Percentiles rank a stretch among this genome's conserved stretches.
These are phyloP conservation scores for Mucor circinelloides DNA, from an alignment of 371 early-diverging fungal genomes.

Conservation along the genomic window DNA sequence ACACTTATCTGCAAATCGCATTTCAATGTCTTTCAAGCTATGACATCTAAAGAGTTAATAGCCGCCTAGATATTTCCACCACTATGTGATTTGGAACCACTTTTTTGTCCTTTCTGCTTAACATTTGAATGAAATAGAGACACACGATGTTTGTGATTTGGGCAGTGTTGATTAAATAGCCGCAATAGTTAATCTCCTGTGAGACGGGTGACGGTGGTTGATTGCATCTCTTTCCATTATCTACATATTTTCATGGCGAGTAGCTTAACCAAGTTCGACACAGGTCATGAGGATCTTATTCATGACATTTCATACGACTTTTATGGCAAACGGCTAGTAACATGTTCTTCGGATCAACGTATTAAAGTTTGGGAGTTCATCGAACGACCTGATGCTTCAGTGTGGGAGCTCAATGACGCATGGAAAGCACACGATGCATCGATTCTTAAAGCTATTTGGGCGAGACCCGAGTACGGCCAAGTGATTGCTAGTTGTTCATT, in stretches of 20 bases:
- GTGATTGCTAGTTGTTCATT: conserved; percentile 91
- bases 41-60: too few relatives aligned
- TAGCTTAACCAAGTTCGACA: conserved; percentile 60
- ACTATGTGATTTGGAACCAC: too few relatives aligned
- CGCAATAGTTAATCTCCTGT: not conserved
- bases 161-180: not conserved
- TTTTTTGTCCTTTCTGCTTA: too few relatives aligned
- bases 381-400: conserved; percentile 58
- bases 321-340: conserved; percentile 88
- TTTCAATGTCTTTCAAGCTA: too few relatives aligned
- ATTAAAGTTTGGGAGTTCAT: conserved; percentile 91
- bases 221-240: not conserved
- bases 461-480: conserved; percentile 93
- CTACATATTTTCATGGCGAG: conserved; percentile 13
- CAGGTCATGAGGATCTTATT: conserved; percentile 92
- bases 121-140: too few relatives aligned
- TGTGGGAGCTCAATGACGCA: conserved; percentile 84
- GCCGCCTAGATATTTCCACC: too few relatives aligned
- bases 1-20: too few relatives aligned
- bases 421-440: conserved; percentile 93
- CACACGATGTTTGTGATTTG: too few relatives aligned
- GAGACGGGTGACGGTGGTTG: not conserved
- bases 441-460: conserved; percentile 85
- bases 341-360: conserved; percentile 91
- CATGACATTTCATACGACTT: conserved; percentile 92